Evolutionary conservation across 148 eudicot species (phyloP).

Genomic region (Spergularia bocconei): DNA sequence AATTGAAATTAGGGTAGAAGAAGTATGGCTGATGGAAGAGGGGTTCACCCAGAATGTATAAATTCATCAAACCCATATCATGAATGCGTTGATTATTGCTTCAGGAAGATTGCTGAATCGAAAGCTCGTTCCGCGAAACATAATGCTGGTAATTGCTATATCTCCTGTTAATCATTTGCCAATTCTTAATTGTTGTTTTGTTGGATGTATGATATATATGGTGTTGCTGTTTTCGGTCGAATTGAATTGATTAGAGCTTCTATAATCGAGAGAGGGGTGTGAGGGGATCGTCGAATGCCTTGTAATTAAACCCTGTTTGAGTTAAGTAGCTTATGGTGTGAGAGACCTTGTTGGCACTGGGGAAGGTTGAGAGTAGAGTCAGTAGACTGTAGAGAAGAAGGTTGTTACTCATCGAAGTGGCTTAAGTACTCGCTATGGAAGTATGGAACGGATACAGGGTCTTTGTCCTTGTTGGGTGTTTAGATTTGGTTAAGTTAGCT

Average conservation of each 20-base stretch:
- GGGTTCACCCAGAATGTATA: conserved; percentile 87
- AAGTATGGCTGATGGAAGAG: conserved; percentile 55
- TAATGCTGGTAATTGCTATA: conserved; percentile 31
- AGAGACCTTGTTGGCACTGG: background rate
- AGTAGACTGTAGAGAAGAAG: background rate
- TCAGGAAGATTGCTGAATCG: conserved; percentile 64
- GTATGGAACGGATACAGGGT: background rate
- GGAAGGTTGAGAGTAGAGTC: background rate
- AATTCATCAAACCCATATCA: conserved; percentile 85
- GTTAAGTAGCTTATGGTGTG: background rate
- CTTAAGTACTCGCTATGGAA: background rate
- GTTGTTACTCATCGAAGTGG: background rate
- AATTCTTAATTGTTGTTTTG: background rate
- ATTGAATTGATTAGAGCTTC: too few relatives aligned
- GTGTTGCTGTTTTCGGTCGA: background rate
- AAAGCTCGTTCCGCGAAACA: conserved; percentile 37
- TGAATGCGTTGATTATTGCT: conserved; percentile 85
- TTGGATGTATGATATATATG: background rate
- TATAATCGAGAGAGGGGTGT: too few relatives aligned
- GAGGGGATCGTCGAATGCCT: background rate
- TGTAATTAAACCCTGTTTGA: background rate
- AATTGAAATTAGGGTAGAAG: background rate
- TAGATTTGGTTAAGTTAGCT: too few relatives aligned
- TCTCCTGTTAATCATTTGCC: background rate
- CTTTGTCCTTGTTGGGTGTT: background rate